Base-by-base conservation (phyloP, 148 eudicot genomes). In the Rhododendron williamsianum region DNA sequence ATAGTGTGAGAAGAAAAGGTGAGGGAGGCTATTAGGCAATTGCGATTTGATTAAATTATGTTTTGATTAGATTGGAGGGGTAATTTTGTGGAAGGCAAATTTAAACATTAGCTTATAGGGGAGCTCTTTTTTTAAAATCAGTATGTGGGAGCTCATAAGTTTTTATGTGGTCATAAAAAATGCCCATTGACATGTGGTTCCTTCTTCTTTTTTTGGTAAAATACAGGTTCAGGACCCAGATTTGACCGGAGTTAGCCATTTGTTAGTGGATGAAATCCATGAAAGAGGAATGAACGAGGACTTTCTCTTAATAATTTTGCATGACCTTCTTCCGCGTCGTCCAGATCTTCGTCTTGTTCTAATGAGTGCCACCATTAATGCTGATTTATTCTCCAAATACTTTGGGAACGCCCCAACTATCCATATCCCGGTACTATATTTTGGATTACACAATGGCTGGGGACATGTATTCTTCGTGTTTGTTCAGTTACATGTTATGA, bases 221-320 rank as follows among this genome's bases (percentile, higher is more conserved):
- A 43, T 87, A 80, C 94, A 96, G 99, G 94, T 95, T 84, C 95
- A 91, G 88, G 98, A 95, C 86, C 97, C 96, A 52, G 86, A 87
- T 87, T 91, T 96, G 85, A 92, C 93, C 35, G 99, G 98, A 81
- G 91, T 96, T 83, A 96, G 96, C 88, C 98, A 96, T 91, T 91
- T 96, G 89, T 86, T 96, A 87, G 98, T 96, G 86, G 99, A 96
- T 91, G 99, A 96, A 92, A 96, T 96, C 86, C 99, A 96, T 89
- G 99, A 96, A 90, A 91, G 99, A 91, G 99, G 99, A 81, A 96
- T 96, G 95, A 94, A 96, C 84, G 99, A 96, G 92, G 99, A 96
- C 89, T 96, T 96, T 86, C 93, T 95, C 78, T 88, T 96, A 72
- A 96, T 96, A 74, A 93, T 96, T 84, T 86, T 96, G 86, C 93